A percentile compares a stretch with the other conserved stretches of the same genome.
These are phyloP conservation scores for Liriodendron chinense DNA, from an alignment of 164 flowering plant genomes.

Conservation along the genomic window DNA sequence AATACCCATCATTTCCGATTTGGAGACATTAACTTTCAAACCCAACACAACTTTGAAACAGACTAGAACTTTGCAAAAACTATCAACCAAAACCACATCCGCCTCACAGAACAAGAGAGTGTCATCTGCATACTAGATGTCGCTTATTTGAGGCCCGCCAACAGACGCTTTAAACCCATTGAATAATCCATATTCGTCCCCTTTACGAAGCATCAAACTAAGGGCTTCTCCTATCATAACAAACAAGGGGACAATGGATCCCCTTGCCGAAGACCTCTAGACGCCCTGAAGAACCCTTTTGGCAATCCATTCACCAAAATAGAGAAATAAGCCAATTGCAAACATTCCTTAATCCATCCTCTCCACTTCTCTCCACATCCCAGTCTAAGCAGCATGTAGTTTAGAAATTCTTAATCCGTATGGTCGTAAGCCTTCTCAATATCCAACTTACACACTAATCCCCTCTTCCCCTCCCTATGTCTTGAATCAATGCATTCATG, in stretches of 20 bases:
- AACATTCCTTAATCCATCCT: not conserved
- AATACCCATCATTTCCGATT: no score
- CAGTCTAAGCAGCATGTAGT: not conserved
- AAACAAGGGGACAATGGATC: not conserved
- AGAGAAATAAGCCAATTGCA: not conserved
- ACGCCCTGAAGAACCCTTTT: not conserved
- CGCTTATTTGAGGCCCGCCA: no score
- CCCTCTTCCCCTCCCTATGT: not conserved
- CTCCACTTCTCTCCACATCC: not conserved
- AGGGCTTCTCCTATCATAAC: no score
- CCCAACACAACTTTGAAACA: no score
- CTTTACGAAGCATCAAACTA: no score
- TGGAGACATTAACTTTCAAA: no score
- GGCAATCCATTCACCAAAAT: not conserved
- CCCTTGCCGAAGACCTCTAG: conserved; percentile 1
- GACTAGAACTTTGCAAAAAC: no score
- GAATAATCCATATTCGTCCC: no score
- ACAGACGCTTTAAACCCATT: no score
- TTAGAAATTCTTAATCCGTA: not conserved
- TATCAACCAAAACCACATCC: no score
- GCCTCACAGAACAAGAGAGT: no score
- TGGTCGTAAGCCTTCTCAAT: not conserved
- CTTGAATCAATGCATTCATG: conserved; percentile 1
- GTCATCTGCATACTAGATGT: no score
- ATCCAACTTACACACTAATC: not conserved